phyloP scores from a whole-genome alignment of 1,139 yeast species.

The Yamadazyma atmosphaerica region DNA sequence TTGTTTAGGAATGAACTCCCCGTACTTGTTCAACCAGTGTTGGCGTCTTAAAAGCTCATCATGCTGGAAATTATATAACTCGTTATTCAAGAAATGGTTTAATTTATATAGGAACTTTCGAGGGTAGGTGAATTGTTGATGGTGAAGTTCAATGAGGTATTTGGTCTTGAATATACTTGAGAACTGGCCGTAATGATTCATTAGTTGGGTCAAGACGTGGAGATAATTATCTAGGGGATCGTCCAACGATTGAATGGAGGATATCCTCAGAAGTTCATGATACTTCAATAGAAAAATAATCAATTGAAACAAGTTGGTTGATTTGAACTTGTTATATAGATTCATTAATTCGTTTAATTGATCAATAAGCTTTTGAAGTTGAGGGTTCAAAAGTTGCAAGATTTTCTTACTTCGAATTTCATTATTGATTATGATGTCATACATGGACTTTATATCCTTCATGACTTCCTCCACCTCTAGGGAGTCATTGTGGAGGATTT shows the following conservation, averaged over 20 bases:
- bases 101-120: constrained; percentile 33
- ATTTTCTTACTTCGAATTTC: constrained; percentile 33
- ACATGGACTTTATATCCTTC: constrained; percentile 32
- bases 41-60: constrained; percentile 37
- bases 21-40: constrained; percentile 40
- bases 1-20: constrained; percentile 44
- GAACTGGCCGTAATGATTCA: constrained; percentile 40
- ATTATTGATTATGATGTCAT: constrained; percentile 39
- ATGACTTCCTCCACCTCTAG: constrained; percentile 33
- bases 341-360: constrained; percentile 19
- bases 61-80: constrained; percentile 32
- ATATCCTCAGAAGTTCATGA: constrained; percentile 13
- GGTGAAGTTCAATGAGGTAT: constrained; percentile 40
- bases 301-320: constrained; percentile 25
- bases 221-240: constrained; percentile 25
- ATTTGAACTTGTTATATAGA: constrained; percentile 24
- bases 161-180: constrained; percentile 34
- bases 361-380: constrained; percentile 19
- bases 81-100: constrained; percentile 35
- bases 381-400: constrained; percentile 16
- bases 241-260: constrained; percentile 17
- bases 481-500: constrained; percentile 36
- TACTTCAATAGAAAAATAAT: constrained; percentile 22
- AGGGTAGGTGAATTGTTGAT: constrained; percentile 43
- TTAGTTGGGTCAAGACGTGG: constrained; percentile 30